Percentiles rank a stretch among this genome's conserved stretches.
These are phyloP conservation scores for Sporothrix schenckii DNA, from an alignment of 2,329 filamentous ascomycete genomes.

Conservation along the genomic window DNA sequence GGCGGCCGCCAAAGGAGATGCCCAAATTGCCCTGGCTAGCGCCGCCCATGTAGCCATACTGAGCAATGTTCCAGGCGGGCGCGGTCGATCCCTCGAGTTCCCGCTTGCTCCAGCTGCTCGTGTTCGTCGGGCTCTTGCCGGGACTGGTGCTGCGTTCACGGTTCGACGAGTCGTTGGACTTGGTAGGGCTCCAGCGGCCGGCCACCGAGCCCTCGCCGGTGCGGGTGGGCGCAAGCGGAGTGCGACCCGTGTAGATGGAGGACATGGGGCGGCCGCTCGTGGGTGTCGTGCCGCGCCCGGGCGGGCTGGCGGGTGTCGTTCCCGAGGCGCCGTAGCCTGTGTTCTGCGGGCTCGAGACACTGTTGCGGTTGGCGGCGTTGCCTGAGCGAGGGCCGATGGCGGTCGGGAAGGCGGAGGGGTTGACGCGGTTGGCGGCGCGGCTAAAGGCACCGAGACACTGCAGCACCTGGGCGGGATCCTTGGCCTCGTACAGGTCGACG, in stretches of 20 bases:
- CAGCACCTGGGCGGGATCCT: constrained; percentile 93
- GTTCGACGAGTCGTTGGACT: constrained; percentile 45
- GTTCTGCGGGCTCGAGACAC: constrained; percentile 48
- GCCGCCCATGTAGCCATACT: constrained; percentile 98
- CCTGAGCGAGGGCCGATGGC: constrained; percentile 69
- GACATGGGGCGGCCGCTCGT: constrained; percentile 42
- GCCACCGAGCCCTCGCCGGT: constrained; percentile 55
- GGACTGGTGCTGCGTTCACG: constrained; percentile 62
- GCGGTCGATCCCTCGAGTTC: constrained; percentile 77
- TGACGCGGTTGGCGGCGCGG: constrained; percentile 74
- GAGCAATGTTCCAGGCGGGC: constrained; percentile 97
- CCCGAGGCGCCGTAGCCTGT: constrained; percentile 50
- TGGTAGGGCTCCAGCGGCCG: constrained; percentile 62
- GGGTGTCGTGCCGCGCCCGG: constrained; percentile 8
- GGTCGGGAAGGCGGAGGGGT: constrained; percentile 72
- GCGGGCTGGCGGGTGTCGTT: constrained; percentile 34
- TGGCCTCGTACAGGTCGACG: constrained; percentile 92
- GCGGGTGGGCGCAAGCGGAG: constrained; percentile 51
- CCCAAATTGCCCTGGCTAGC: constrained; percentile 95
- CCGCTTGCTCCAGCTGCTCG: constrained; percentile 90
- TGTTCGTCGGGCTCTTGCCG: constrained; percentile 58
- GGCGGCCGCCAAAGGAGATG: constrained; percentile 84
- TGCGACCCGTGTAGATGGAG: constrained; percentile 50
- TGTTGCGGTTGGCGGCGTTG: constrained; percentile 62
- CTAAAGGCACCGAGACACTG: constrained; percentile 93